These are phyloP conservation scores for Mucor mucedo DNA, from an alignment of 371 early-diverging fungal genomes.

Conservation along the genomic window DNA sequence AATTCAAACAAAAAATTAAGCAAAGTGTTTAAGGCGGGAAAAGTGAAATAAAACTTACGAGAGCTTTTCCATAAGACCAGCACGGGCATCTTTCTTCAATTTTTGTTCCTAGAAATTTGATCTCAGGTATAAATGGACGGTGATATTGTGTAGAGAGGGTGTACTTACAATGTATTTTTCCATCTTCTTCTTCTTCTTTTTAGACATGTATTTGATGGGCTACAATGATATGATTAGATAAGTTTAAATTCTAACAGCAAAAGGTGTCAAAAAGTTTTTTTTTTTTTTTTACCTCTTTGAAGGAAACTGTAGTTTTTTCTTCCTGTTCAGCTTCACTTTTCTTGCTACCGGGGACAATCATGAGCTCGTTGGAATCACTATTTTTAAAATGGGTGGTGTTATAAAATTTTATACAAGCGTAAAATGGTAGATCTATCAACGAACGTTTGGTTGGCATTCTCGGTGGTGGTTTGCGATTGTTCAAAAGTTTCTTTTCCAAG, in stretches of 20 bases:
- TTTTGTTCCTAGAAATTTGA: conserved; percentile 77
- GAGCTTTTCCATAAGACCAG: conserved; percentile 80
- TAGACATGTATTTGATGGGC: conserved; percentile 59
- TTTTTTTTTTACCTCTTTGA: conserved; percentile 17
- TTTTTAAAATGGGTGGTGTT: not conserved
- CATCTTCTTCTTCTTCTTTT: conserved; percentile 78
- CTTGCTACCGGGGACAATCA: conserved; percentile 43
- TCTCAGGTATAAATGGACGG: not conserved
- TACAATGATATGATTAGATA: not conserved
- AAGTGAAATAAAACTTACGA: conserved; percentile 45
- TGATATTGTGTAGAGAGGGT: not conserved
- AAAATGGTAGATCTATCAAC: not conserved
- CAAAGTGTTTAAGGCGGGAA: not conserved
- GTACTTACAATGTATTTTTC: conserved; percentile 80
- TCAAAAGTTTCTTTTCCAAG: conserved; percentile 25
- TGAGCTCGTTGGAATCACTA: conserved; percentile 41
- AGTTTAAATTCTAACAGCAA: not conserved
- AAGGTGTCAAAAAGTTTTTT: not conserved
- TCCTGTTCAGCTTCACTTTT: conserved; percentile 13
- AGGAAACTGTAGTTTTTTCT: conserved; percentile 11
- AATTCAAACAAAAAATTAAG: not conserved
- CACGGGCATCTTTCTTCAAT: conserved; percentile 92
- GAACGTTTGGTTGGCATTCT: conserved; percentile 6
- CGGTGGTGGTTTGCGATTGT: not conserved
- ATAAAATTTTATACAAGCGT: not conserved